Evolutionary conservation across 179 eudicot species (phyloP).

Genomic region (Patellifolia procumbens): DNA sequence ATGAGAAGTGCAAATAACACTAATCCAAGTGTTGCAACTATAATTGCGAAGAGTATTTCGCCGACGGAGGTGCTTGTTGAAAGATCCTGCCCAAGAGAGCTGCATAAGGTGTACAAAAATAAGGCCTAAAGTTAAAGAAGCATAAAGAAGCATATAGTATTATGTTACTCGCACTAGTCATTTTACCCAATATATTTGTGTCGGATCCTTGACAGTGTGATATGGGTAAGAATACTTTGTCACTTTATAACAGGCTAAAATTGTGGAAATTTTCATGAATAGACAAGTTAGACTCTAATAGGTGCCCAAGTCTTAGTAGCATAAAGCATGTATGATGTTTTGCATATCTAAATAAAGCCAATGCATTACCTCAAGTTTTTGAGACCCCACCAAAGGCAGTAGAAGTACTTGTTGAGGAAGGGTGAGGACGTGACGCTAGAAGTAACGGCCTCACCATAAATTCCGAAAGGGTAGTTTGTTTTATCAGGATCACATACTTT

Average conservation of each 20-base stretch:
- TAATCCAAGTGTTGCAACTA: constrained; percentile 55
- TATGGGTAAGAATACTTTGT: too few relatives aligned
- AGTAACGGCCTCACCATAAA: constrained; percentile 61
- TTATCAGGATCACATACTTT: constrained; percentile 46
- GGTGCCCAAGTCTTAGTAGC: too few relatives aligned
- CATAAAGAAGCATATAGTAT: neutral
- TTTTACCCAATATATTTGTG: neutral
- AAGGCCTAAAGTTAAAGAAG: neutral
- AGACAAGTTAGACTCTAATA: too few relatives aligned
- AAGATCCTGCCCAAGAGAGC: constrained; percentile 79
- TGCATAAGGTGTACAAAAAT: constrained; percentile 34
- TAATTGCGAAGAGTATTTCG: constrained; percentile 57
- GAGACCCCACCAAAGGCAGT: constrained; percentile 96
- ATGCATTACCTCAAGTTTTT: constrained; percentile 62
- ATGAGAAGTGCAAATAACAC: constrained; percentile 69
- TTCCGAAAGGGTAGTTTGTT: constrained; percentile 54
- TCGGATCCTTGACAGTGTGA: too few relatives aligned
- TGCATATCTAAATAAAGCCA: too few relatives aligned
- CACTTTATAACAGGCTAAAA: too few relatives aligned
- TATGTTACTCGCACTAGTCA: too few relatives aligned
- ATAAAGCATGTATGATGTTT: too few relatives aligned
- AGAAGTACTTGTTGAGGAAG: constrained; percentile 63
- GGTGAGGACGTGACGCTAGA: constrained; percentile 53
- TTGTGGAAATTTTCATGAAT: too few relatives aligned
- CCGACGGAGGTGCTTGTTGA: constrained; percentile 53